Evolutionary conservation across 1,139 yeast species (phyloP).

Genomic region (Lodderomyces oxycetoniae): DNA sequence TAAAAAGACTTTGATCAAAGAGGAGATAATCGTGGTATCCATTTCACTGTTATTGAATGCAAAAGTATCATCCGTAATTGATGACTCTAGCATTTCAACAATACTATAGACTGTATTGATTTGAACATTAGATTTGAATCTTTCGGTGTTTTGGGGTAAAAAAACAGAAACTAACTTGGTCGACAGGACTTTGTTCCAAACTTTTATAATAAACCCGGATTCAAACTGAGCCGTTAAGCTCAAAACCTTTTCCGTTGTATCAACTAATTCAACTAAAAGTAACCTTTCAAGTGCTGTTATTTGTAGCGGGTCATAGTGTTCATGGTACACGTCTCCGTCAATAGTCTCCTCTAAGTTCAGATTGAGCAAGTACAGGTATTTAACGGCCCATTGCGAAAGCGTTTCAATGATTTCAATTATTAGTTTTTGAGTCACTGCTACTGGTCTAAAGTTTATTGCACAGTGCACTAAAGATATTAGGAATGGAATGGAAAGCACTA

Average conservation of each 20-base stretch:
- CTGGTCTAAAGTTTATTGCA: constrained; percentile 50
- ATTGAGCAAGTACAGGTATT: constrained; percentile 24
- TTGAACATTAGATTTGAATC: constrained; percentile 35
- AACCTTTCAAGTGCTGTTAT: constrained; percentile 46
- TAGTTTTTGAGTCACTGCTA: constrained; percentile 43
- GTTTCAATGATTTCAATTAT: constrained; percentile 17
- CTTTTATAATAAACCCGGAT: constrained; percentile 14
- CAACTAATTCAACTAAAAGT: constrained; percentile 47
- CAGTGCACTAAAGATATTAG: constrained; percentile 50
- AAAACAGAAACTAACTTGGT: constrained; percentile 23
- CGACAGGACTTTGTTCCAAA: constrained; percentile 26
- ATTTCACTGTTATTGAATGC: constrained; percentile 20
- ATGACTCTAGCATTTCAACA: constrained; percentile 40
- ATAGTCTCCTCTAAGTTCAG: constrained; percentile 27
- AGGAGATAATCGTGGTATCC: constrained; percentile 24
- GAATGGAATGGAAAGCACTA: constrained; percentile 47
- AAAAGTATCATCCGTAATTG: constrained; percentile 31
- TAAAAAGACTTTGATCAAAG: constrained; percentile 37
- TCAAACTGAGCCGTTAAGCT: constrained; percentile 24
- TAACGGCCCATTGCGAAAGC: constrained; percentile 19
- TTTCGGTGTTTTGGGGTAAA: constrained; percentile 38
- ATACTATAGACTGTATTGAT: constrained; percentile 34
- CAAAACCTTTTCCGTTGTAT: constrained; percentile 45
- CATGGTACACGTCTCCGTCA: constrained; percentile 26
- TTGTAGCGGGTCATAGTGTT: constrained; percentile 36